Conservation (phyloP, 2,329 filamentous ascomycete species). For the Pseudogymnoascus sp. region DNA sequence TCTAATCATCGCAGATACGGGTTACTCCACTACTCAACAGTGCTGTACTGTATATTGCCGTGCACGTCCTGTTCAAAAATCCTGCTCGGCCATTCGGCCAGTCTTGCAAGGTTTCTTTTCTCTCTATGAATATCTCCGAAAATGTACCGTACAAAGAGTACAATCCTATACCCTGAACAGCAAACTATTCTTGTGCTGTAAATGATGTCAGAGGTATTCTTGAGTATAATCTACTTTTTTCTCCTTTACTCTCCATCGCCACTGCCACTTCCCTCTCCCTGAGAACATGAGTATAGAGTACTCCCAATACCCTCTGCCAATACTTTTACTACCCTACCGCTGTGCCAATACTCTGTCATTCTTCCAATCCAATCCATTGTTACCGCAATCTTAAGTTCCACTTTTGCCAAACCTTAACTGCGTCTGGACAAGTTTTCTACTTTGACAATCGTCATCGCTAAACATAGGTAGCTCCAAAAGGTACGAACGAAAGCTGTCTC, state of each 20-base stretch:
- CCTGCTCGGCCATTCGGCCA: background rate
- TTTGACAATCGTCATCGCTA: slow-evolving; percentile 1
- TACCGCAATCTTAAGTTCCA: background rate
- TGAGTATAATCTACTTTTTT: background rate
- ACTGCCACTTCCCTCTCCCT: background rate
- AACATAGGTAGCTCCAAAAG: slow-evolving; percentile 4
- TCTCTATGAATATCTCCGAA: background rate
- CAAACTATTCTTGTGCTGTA: background rate
- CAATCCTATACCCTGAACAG: background rate
- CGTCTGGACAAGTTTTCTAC: background rate
- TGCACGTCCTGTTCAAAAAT: background rate
- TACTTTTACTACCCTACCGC: too few relatives aligned
- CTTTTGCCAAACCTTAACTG: slow-evolving; percentile 1
- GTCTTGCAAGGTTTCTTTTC: background rate
- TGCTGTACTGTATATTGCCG: background rate
- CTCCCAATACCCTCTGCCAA: background rate
- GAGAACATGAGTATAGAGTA: background rate
- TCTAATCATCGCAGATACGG: background rate
- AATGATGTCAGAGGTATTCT: background rate
- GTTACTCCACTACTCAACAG: too few relatives aligned
- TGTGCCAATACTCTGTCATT: too few relatives aligned
- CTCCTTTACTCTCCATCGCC: background rate
- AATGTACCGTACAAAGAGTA: background rate
- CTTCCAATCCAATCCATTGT: background rate
- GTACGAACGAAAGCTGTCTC: background rate